Evolutionary conservation across 75 land plant species (phyloP), one percentile per base, ranked within the genome.

Genomic region (Pinus taeda): DNA sequence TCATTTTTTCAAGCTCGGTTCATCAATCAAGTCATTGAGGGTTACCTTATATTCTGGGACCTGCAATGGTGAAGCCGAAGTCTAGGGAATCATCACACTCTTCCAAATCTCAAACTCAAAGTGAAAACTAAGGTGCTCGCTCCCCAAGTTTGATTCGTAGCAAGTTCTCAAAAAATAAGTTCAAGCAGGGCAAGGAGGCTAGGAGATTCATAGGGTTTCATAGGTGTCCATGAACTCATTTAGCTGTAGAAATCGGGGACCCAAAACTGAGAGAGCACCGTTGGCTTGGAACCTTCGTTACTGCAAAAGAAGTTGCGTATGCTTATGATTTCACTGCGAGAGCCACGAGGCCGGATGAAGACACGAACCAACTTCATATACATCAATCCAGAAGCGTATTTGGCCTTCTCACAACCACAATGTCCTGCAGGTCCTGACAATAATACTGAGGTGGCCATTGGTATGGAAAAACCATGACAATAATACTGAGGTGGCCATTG

Each of bases 271-370:
- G 87, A 26, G 87, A 85, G 60, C 73, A 89, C 42, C 74, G 83
- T 15, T 90, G 89, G 92, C 86, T 90, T 15, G 92, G 92, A 26
- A 90, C 92, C 12, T 90, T 90, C 60, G 92, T 84, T 83, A 90
- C 92, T 20, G 91, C 88, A 4, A 86, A 86, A 74, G 85, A 86
- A 13, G 91, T 88, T 3, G 89, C 92, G 0, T 85, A 82, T 66
- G 91, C 91, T 57, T 89, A 87, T 59, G 89, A 89, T 83, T 81
- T 77, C 45, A 89, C 89, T 18, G 92, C 92, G 6, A 63, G 92
- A 37, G 72, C 87, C 74, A 87, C 87, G 87, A 82, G 89, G 30
- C n/a, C 89, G 92, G 21, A 36, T 77, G 37, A 90, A 87, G 60
- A 89, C 92, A 0, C 69, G 89, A 2, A 90, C 92, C 58, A 90